phyloP scores from a whole-genome alignment of 768 basidiomycete species.

The Xerocomellus intermedius region DNA sequence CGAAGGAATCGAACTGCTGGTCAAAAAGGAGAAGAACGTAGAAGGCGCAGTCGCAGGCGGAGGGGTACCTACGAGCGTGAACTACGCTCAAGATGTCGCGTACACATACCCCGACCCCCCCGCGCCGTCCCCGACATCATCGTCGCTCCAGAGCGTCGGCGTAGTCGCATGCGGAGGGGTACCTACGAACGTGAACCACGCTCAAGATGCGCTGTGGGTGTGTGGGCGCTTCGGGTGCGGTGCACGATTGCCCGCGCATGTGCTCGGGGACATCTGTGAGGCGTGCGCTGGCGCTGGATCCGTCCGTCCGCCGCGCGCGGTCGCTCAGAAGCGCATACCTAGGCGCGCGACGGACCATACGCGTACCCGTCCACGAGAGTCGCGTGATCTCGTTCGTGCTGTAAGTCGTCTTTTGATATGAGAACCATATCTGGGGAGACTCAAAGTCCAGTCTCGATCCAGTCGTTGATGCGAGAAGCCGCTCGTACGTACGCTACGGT shows the following conservation, averaged over 20 bases:
- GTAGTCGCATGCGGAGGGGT: not conserved
- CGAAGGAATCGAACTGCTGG: too few relatives aligned
- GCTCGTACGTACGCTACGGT: not conserved
- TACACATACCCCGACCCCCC: not conserved
- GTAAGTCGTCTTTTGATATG: not conserved
- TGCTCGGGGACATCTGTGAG: constrained; percentile 9
- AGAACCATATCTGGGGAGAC: not conserved
- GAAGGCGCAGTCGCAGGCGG: not conserved
- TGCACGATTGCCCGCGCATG: not conserved
- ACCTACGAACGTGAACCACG: not conserved
- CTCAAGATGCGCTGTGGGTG: not conserved
- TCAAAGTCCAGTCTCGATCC: not conserved
- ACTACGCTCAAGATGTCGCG: too few relatives aligned
- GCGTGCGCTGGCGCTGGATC: constrained; percentile 12
- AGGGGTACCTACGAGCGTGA: not conserved
- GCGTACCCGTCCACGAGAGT: not conserved
- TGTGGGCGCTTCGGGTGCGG: constrained; percentile 26
- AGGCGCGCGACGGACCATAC: not conserved
- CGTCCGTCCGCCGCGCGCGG: not conserved
- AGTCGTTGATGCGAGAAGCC: not conserved
- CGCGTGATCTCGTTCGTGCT: not conserved
- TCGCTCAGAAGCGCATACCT: not conserved
- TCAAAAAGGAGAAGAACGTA: too few relatives aligned
- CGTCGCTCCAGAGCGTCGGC: not conserved
- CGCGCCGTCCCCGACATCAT: not conserved